Conservation (phyloP, 352 stramenopile species). For the Globisporangium okanoganense region DNA sequence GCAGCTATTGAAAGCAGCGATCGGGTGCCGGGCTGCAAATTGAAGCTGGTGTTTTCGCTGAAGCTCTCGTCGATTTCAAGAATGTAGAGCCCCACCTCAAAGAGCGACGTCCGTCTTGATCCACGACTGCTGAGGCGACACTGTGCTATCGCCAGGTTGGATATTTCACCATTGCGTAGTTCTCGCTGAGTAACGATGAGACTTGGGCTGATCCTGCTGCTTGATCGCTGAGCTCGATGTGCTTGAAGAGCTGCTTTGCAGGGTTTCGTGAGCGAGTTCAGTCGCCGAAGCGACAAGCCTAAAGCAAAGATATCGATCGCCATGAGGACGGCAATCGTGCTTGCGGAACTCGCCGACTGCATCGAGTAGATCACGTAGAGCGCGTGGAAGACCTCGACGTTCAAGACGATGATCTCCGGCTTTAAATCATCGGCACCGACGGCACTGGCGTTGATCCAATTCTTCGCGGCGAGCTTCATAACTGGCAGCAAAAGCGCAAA, state of each 20-base stretch:
- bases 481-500: constrained; percentile 24
- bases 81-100: neutral
- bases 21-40: neutral
- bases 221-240: neutral
- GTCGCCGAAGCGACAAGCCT: constrained; percentile 26
- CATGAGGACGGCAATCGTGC: constrained; percentile 27
- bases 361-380: constrained; percentile 41
- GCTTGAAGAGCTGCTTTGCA: neutral
- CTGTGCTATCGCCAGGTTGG: too few relatives aligned
- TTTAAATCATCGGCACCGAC: constrained; percentile 22
- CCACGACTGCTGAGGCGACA: neutral
- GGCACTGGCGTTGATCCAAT: neutral
- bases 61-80: neutral
- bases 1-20: neutral
- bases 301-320: constrained; percentile 27
- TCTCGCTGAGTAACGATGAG: neutral
- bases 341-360: constrained; percentile 23
- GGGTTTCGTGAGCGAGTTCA: constrained; percentile 5
- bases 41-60: too few relatives aligned
- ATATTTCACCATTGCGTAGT: neutral
- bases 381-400: constrained; percentile 46
- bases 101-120: neutral
- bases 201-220: neutral
- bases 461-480: constrained; percentile 21
- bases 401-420: constrained; percentile 46